A percentile compares a stretch with the other conserved stretches of the same genome.
Evolutionary conservation across 2,329 filamentous ascomycete genomes (phyloP).

Genomic region (Penicillium polonicum): DNA sequence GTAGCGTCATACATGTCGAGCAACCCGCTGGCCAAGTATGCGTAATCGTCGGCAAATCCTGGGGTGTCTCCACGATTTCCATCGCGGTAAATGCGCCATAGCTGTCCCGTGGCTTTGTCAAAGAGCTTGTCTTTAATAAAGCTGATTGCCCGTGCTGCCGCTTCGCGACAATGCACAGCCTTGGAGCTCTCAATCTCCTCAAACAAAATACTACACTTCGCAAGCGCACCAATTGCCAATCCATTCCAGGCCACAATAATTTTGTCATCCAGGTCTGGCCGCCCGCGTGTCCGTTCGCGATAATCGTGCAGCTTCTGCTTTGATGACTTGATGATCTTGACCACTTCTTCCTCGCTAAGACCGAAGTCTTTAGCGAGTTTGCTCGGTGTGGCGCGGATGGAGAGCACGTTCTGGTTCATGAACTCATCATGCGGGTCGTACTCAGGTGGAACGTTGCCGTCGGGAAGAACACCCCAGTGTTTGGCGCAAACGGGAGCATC

Average conservation of each 20-base stretch:
- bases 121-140: conserved; percentile 77
- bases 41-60: conserved; percentile 92
- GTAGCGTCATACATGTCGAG: conserved; percentile 83
- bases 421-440: conserved; percentile 93
- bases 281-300: conserved; percentile 69
- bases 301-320: conserved; percentile 68
- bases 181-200: conserved; percentile 57
- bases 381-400: conserved; percentile 64
- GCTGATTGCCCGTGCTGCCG: conserved; percentile 65
- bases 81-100: conserved; percentile 74
- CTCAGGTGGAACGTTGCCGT: conserved; percentile 80
- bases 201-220: conserved; percentile 70
- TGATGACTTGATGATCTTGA: conserved; percentile 65
- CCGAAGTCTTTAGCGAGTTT: conserved; percentile 74
- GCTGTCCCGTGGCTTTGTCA: conserved; percentile 58
- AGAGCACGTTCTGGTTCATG: conserved; percentile 86
- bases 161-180: conserved; percentile 60
- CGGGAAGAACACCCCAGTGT: conserved; percentile 78
- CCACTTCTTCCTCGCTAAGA: conserved; percentile 67
- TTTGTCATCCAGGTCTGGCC: conserved; percentile 82
- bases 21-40: conserved; percentile 79
- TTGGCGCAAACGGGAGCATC: conserved; percentile 72
- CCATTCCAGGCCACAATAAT: conserved; percentile 87
- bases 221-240: conserved; percentile 78
- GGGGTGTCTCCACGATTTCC: conserved; percentile 61